These are phyloP conservation scores for Globisporangium paroecandrum DNA, from an alignment of 352 stramenopile species.

Conservation along the genomic window DNA sequence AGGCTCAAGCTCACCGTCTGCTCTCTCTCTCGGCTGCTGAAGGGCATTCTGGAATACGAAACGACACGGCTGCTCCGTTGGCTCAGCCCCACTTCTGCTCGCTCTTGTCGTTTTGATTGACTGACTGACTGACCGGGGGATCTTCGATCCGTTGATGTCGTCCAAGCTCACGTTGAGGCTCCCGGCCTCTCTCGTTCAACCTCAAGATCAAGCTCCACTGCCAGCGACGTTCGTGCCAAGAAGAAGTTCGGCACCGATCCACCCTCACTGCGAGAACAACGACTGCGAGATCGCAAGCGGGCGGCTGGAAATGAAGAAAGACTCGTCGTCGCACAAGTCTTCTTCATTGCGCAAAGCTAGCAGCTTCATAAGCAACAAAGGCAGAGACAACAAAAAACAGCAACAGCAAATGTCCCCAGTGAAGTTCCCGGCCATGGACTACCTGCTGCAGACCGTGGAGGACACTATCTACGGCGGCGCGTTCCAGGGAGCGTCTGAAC, in stretches of 20 bases:
- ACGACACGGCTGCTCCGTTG: not conserved
- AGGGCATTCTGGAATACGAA: slow-evolving; percentile 1
- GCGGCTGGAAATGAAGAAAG: not conserved
- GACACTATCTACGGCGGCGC: slow-evolving; percentile 11
- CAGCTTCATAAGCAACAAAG: not conserved
- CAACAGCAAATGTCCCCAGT: not conserved
- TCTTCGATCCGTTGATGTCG: slow-evolving; percentile 1
- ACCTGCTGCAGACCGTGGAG: slow-evolving; percentile 12
- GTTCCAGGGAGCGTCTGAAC: slow-evolving; percentile 9
- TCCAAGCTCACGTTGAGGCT: slow-evolving; percentile 13
- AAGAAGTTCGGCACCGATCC: not conserved
- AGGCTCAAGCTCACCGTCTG: not conserved
- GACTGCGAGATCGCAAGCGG: not conserved
- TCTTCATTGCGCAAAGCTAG: not conserved
- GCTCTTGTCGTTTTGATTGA: not conserved
- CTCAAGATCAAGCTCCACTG: not conserved
- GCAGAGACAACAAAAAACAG: not conserved
- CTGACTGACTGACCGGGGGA: not conserved
- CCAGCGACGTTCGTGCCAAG: not conserved
- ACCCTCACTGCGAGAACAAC: slow-evolving; percentile 5
- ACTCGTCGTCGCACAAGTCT: not conserved
- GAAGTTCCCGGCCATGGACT: slow-evolving; percentile 5
- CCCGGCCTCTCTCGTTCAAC: not conserved
- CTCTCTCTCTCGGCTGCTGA: not conserved
- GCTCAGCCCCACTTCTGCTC: not conserved